Evolutionary conservation across 306 rosid species (phyloP).

Genomic region (Myrica gale): DNA sequence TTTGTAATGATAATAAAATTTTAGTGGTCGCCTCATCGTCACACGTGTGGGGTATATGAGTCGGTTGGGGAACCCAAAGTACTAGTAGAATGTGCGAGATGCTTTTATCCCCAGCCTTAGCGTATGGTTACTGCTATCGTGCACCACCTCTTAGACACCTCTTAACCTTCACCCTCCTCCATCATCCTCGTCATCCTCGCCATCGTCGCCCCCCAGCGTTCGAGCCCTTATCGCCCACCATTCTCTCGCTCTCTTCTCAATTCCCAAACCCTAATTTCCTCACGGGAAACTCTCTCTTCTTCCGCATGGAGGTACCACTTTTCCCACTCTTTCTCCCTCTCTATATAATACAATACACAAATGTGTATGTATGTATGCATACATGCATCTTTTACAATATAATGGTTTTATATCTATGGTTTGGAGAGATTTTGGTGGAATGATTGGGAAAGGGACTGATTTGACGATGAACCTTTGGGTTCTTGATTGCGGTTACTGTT

Average conservation of each 20-base stretch:
- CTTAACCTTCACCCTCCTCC: slow-evolving; percentile 23
- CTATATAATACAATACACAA: background rate
- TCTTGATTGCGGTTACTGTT: background rate
- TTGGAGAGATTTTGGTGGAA: background rate
- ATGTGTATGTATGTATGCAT: background rate
- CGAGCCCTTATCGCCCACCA: slow-evolving; percentile 4
- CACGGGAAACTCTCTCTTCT: slow-evolving; percentile 59
- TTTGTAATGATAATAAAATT: too few species aligned
- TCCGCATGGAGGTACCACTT: slow-evolving; percentile 55
- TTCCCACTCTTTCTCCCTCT: background rate
- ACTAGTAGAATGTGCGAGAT: slow-evolving; percentile 23
- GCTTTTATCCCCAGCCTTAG: slow-evolving; percentile 27
- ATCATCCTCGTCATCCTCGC: background rate
- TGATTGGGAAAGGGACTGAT: background rate
- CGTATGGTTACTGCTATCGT: slow-evolving; percentile 42
- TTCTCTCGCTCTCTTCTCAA: slow-evolving; percentile 33
- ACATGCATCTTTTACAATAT: too few species aligned
- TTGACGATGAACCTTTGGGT: background rate
- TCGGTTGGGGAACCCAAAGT: slow-evolving; percentile 21
- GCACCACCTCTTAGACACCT: slow-evolving; percentile 28
- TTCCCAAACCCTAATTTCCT: slow-evolving; percentile 43
- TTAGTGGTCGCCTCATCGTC: too few species aligned
- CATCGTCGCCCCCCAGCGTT: slow-evolving; percentile 5
- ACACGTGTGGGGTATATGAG: slow-evolving; percentile 36
- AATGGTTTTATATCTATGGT: background rate